Base-by-base conservation (phyloP, 2,329 filamentous ascomycete species). In the Colletotrichum lindemuthianum region DNA sequence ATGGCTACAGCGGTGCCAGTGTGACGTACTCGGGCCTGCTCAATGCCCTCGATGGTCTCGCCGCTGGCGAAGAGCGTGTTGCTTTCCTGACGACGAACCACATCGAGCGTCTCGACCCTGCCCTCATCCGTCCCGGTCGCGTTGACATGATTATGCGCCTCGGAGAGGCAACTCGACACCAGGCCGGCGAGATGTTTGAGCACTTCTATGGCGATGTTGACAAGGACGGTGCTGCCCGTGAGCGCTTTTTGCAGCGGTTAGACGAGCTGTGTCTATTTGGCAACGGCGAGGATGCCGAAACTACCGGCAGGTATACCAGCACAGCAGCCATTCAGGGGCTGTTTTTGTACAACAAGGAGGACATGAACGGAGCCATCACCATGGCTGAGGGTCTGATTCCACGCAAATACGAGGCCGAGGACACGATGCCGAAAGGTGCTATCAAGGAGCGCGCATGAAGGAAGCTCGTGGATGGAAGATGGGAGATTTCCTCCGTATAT, bases 51-150 rank as follows among this genome's bases (percentile, higher is more conserved):
- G 96, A 99, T 68, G 96, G 96, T 2, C 88, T 98, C n/a, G 93
- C 93, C 7, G 96, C 94, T 55, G 92, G 93, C 11, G 96, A 98
- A 75, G 95, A 98, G 80, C 88, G 96, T 57, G 92, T 99, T 67
- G 89, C 96, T 1, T 97, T 99, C 77, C 83, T 97, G 67, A 99
- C 96, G 2, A 97, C 95, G 16, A 99, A 99, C 73, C 93, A 97
- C 73, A 88, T 97, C 41, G 93, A 97, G 69, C 86, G 92, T 44
- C 85, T 98, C 2, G 93, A 97, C 72, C 90, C 93, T 66, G 96
- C 96, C 4, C 79, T 99, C 45, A 92, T 98, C 51, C 86, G 96
- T 32, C 96, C 96, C 0, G 96, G 96, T 1, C 87, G 96, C 52
- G 93, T 99, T 1, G 96, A 99, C 77, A 91, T 98, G 90, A 96